Evolutionary conservation across 805 yeast species (phyloP).

Genomic region (Ogataea paraovalis): DNA sequence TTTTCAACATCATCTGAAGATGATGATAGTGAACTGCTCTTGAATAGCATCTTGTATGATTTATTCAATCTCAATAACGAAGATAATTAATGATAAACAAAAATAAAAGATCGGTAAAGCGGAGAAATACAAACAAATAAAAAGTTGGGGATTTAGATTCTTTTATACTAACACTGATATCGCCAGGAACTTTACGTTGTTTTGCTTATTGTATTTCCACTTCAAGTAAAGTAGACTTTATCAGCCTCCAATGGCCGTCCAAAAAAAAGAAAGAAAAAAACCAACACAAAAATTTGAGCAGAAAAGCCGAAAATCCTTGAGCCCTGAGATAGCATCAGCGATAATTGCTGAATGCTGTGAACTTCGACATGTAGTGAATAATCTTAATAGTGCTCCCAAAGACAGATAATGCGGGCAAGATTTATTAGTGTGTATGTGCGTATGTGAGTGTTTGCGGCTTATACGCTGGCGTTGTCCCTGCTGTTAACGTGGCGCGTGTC

Average conservation of each 20-base stretch:
- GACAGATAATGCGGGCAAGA: background rate
- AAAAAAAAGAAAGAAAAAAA: background rate
- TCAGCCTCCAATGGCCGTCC: background rate
- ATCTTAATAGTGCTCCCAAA: background rate
- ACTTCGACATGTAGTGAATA: too few species aligned
- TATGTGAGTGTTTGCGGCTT: background rate
- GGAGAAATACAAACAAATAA: too few species aligned
- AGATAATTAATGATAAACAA: too few species aligned
- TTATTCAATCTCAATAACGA: too few species aligned
- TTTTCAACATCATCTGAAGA: constrained; percentile 9
- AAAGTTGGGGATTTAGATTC: background rate
- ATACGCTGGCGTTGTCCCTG: background rate
- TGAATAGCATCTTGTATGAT: constrained; percentile 2
- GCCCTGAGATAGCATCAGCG: background rate
- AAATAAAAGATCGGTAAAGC: too few species aligned
- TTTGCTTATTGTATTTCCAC: background rate
- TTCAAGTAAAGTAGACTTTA: background rate
- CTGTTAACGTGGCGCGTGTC: background rate
- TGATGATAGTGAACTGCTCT: constrained; percentile 1
- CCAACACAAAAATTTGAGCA: background rate
- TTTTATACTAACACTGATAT: background rate
- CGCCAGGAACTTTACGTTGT: background rate
- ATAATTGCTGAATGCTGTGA: too few species aligned
- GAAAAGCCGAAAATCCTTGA: background rate
- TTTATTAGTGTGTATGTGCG: too few species aligned